Evolutionary conservation across 352 stramenopile genomes (phyloP).

Genomic region (Elongisporangium senticosum): DNA sequence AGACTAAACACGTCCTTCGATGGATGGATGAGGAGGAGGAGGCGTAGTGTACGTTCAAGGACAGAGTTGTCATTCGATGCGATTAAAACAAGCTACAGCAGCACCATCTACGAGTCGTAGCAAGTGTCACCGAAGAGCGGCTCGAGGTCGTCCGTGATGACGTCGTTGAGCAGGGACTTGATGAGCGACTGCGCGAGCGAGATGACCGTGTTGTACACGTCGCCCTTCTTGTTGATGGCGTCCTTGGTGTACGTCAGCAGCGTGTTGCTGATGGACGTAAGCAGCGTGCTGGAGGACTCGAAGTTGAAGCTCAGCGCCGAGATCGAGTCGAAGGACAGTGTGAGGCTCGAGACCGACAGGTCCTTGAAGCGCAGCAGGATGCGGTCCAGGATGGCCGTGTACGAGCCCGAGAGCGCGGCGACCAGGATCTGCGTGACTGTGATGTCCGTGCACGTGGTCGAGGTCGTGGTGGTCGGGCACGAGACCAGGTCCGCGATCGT

Average conservation of each 20-base stretch:
- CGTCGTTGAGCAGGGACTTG: constrained; percentile 45
- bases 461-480: constrained; percentile 13
- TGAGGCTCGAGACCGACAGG: constrained; percentile 21
- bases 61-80: not conserved
- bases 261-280: constrained; percentile 36
- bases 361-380: constrained; percentile 38
- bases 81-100: not conserved
- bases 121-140: constrained; percentile 45
- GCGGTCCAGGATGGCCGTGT: constrained; percentile 16
- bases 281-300: constrained; percentile 26
- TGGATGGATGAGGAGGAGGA: not conserved
- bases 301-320: constrained; percentile 45
- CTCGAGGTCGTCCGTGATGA: constrained; percentile 39
- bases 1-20: not conserved
- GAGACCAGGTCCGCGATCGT: constrained; percentile 9
- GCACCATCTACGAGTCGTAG: not conserved
- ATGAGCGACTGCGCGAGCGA: constrained; percentile 26
- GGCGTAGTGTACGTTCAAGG: not conserved
- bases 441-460: constrained; percentile 21
- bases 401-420: constrained; percentile 15
- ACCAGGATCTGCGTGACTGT: constrained; percentile 29
- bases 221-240: constrained; percentile 58
- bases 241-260: constrained; percentile 38
- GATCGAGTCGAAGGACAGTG: constrained; percentile 42
- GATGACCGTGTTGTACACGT: constrained; percentile 40